Evolutionary conservation across 2,329 filamentous ascomycete genomes (phyloP).

Genomic region (Pseudocercospora macadamiae): DNA sequence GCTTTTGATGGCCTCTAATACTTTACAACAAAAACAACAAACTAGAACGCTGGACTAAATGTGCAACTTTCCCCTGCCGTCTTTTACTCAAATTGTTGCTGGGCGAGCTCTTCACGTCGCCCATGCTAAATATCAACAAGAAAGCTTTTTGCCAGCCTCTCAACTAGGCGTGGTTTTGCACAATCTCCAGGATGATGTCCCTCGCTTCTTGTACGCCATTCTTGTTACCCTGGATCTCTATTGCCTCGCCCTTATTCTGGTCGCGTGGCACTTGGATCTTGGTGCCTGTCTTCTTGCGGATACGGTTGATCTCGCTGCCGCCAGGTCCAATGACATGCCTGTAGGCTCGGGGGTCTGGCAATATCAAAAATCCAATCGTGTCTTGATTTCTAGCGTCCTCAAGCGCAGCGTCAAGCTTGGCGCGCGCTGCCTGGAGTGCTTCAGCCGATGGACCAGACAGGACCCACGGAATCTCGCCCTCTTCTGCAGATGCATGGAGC

Average conservation of each 20-base stretch:
- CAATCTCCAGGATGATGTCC: constrained; percentile 83
- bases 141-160: background rate
- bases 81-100: background rate
- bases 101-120: background rate
- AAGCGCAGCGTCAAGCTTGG: constrained; percentile 72
- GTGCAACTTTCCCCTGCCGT: background rate
- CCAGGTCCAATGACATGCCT: constrained; percentile 86
- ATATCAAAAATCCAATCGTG: constrained; percentile 81
- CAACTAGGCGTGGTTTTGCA: constrained; percentile 53
- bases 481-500: constrained; percentile 69
- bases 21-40: background rate
- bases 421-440: constrained; percentile 78
- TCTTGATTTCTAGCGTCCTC: constrained; percentile 70
- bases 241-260: constrained; percentile 75
- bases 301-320: constrained; percentile 88
- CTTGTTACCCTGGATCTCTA: constrained; percentile 80
- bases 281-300: constrained; percentile 89
- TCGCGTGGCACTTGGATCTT: constrained; percentile 82
- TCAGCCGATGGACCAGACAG: constrained; percentile 74
- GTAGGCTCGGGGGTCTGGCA: constrained; percentile 88
- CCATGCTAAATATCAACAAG: background rate
- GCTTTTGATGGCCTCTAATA: background rate
- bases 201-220: constrained; percentile 85
- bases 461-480: constrained; percentile 77
- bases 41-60: background rate